A percentile compares a stretch with the other conserved stretches of the same genome.
phyloP scores from a whole-genome alignment of 495 filamentous ascomycete species.

The Penicillium salamii region DNA sequence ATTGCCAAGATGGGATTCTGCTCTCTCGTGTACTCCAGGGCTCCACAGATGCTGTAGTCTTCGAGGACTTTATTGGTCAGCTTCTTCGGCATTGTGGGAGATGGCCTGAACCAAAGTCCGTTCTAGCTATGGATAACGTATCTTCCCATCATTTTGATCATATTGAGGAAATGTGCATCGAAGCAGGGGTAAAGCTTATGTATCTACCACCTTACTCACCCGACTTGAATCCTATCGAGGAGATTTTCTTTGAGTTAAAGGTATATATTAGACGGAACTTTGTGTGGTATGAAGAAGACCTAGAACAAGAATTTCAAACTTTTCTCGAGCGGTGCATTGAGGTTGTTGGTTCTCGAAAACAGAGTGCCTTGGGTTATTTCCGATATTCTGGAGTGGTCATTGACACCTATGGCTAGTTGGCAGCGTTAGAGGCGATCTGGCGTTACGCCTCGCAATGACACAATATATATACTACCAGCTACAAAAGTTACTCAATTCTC shows the following conservation, averaged over 20 bases:
- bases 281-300: too few species aligned
- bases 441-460: too few species aligned
- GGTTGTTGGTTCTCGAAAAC: not conserved
- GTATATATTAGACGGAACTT: too few species aligned
- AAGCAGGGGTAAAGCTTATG: not conserved
- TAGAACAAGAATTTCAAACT: too few species aligned
- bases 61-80: slow-evolving; percentile 40
- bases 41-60: slow-evolving; percentile 22
- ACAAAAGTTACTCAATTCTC: not conserved
- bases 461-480: not conserved
- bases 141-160: slow-evolving; percentile 16
- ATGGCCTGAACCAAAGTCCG: slow-evolving; percentile 40
- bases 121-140: slow-evolving; percentile 7
- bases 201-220: slow-evolving; percentile 21
- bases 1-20: slow-evolving; percentile 33
- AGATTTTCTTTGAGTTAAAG: slow-evolving; percentile 21
- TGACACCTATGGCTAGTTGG: too few species aligned
- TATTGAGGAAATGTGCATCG: slow-evolving; percentile 2
- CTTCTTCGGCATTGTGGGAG: slow-evolving; percentile 29
- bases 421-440: too few species aligned
- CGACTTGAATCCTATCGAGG: slow-evolving; percentile 16
- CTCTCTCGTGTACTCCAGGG: slow-evolving; percentile 24
- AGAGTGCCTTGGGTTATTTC: not conserved
- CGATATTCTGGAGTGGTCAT: not conserved
- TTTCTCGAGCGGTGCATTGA: too few species aligned